Evolutionary conservation across 75 land plant genomes (phyloP).

Genomic region (Picea glauca): DNA sequence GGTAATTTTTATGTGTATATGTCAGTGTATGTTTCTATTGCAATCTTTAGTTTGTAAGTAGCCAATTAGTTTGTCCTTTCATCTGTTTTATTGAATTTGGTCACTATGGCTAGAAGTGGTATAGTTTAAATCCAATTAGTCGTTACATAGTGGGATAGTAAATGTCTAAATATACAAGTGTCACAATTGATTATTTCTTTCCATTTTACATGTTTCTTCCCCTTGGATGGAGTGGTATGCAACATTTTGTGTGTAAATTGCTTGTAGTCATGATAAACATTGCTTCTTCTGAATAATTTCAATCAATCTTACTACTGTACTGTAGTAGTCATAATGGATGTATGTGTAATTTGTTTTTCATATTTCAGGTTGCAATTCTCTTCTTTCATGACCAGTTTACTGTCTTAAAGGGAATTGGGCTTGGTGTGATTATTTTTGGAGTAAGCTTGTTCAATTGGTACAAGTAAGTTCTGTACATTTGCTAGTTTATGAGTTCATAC

Average conservation of each 20-base stretch:
- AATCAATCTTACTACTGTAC: no score
- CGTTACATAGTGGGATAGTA: not conserved
- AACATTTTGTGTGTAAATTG: no score
- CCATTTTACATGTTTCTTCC: not conserved
- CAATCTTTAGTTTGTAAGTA: not conserved
- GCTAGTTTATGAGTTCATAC: no score
- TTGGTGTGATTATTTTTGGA: constrained; percentile 75
- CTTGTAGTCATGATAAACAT: no score
- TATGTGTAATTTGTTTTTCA: not conserved
- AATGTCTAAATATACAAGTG: not conserved
- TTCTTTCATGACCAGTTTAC: constrained; percentile 92
- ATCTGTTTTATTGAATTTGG: not conserved
- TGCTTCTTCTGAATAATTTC: no score
- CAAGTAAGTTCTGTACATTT: constrained; percentile 68
- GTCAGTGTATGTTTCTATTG: not conserved
- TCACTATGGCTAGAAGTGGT: not conserved
- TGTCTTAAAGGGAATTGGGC: constrained; percentile 76
- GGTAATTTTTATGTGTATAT: not conserved
- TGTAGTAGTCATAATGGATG: no score
- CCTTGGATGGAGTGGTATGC: not conserved
- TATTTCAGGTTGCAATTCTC: constrained; percentile 80
- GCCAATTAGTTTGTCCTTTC: not conserved
- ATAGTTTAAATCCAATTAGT: not conserved
- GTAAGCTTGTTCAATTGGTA: constrained; percentile 97
- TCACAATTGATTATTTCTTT: not conserved